These are phyloP conservation scores for Salix exigua DNA, from an alignment of 345 rosid genomes.

Conservation along the genomic window DNA sequence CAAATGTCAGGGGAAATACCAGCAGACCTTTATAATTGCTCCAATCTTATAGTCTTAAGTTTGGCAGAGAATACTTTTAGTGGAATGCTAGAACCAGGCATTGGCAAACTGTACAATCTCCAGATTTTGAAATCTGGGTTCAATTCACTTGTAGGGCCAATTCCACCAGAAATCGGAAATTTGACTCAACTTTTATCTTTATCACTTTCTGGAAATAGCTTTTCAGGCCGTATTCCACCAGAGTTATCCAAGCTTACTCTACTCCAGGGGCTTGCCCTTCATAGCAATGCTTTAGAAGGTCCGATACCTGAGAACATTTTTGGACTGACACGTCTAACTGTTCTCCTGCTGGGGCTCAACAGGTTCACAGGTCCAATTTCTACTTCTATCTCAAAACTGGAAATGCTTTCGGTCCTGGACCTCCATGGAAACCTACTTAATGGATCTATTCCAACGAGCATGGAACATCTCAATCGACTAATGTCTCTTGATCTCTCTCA, in stretches of 20 bases:
- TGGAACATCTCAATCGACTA: slow-evolving; percentile 43
- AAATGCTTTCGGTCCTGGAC: slow-evolving; percentile 47
- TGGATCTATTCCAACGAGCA: slow-evolving; percentile 64
- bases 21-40: slow-evolving; percentile 69
- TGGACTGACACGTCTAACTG: slow-evolving; percentile 52
- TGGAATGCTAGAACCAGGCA: slow-evolving; percentile 52
- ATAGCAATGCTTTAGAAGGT: slow-evolving; percentile 51
- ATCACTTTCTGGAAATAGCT: slow-evolving; percentile 43
- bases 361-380: slow-evolving; percentile 59
- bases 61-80: slow-evolving; percentile 50
- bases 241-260: slow-evolving; percentile 56
- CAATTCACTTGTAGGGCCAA: slow-evolving; percentile 59
- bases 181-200: slow-evolving; percentile 42
- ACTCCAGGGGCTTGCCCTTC: slow-evolving; percentile 62
- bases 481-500: slow-evolving; percentile 61
- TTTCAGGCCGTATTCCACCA: slow-evolving; percentile 57
- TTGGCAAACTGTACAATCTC: slow-evolving; percentile 58
- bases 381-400: slow-evolving; percentile 47
- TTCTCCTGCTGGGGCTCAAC: slow-evolving; percentile 50
- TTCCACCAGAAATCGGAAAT: slow-evolving; percentile 68
- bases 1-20: slow-evolving; percentile 66
- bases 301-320: slow-evolving; percentile 50
- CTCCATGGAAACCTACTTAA: slow-evolving; percentile 60
- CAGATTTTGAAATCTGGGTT: slow-evolving; percentile 21
- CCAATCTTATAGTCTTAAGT: slow-evolving; percentile 32